A percentile compares a stretch with the other conserved stretches of the same genome.
These are phyloP conservation scores for Spirogloea muscicola DNA, from an alignment of 139 green algal genomes.

Conservation along the genomic window DNA sequence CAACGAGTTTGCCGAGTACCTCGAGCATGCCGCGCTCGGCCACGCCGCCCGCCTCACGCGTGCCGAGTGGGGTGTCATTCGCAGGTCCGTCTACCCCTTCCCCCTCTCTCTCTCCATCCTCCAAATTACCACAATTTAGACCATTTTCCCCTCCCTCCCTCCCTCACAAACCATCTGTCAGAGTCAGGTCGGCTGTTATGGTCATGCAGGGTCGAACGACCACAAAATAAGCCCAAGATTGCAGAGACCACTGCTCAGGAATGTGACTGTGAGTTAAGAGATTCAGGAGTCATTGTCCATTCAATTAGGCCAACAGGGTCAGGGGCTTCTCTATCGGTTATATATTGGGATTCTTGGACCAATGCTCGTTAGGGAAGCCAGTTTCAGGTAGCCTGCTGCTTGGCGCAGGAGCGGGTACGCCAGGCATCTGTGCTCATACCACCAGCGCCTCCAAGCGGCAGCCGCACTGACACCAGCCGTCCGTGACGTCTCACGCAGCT, in stretches of 20 bases:
- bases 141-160: background rate
- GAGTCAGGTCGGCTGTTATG: background rate
- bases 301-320: too few species aligned
- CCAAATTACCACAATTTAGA: background rate
- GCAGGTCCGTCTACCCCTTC: background rate
- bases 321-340: background rate
- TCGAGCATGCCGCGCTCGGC: constrained; percentile 34
- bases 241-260: too few species aligned
- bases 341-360: background rate
- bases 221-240: background rate
- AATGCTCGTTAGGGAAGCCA: background rate
- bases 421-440: background rate
- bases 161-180: background rate
- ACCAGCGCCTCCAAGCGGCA: background rate
- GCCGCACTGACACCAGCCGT: too few species aligned
- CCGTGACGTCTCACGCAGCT: background rate
- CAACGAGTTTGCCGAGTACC: constrained; percentile 50
- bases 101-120: too few species aligned
- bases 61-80: constrained; percentile 46
- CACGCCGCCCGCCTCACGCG: constrained; percentile 25
- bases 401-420: background rate
- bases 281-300: too few species aligned
- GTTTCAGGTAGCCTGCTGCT: background rate
- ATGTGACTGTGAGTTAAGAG: too few species aligned
- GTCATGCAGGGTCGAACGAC: background rate